Percentiles rank a stretch among this genome's conserved stretches.
Evolutionary conservation across 2,329 filamentous ascomycete genomes (phyloP).

Genomic region (Proliferodiscus dingleyae): DNA sequence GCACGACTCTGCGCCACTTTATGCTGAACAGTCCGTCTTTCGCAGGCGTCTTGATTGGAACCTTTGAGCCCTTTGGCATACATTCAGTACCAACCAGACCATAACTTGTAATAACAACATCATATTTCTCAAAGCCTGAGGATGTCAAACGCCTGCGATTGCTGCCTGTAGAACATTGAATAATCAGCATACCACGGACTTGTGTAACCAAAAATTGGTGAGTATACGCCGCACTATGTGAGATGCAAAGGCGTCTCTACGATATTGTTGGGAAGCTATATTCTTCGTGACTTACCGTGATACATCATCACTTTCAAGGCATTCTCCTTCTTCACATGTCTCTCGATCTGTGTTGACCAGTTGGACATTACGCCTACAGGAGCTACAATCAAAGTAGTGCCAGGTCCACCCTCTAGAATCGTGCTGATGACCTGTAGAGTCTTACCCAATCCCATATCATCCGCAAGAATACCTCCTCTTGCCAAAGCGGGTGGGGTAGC

Average conservation of each 20-base stretch:
- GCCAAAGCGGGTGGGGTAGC: constrained; percentile 55
- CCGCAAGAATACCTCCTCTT: constrained; percentile 79
- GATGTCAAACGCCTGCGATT: constrained; percentile 49
- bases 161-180: constrained; percentile 30
- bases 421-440: constrained; percentile 81
- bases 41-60: constrained; percentile 36
- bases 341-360: constrained; percentile 74
- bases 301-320: constrained; percentile 66
- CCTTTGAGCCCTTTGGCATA: constrained; percentile 42
- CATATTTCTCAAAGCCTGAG: constrained; percentile 57
- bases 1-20: constrained; percentile 72
- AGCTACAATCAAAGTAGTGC: constrained; percentile 72
- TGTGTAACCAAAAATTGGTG: not conserved
- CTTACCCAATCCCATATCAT: constrained; percentile 94
- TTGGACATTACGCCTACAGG: constrained; percentile 88
- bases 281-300: constrained; percentile 43
- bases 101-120: constrained; percentile 82
- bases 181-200: not conserved
- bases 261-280: too few species aligned
- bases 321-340: constrained; percentile 62
- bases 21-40: constrained; percentile 54
- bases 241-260: too few species aligned
- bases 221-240: not conserved
- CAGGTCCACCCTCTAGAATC: constrained; percentile 53
- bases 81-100: constrained; percentile 68